Evolutionary conservation across 352 stramenopile genomes (phyloP), one percentile per base, ranked within the genome.

Genomic region (Globisporangium barbulae): DNA sequence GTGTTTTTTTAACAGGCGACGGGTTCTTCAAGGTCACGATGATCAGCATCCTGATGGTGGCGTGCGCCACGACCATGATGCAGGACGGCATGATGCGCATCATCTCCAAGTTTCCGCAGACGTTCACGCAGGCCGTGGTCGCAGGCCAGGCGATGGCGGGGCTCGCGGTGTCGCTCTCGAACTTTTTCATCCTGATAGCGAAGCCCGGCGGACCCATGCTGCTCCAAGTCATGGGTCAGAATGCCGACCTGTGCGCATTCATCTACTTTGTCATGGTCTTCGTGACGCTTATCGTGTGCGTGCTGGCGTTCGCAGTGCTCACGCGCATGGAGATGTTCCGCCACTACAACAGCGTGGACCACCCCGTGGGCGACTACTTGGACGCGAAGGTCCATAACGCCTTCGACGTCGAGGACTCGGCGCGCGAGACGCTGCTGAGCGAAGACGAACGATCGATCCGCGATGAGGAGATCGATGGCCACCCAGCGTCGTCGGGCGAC

Each of bases 181-280:
- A 88, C 31, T 88, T 91, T 37, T 54, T 87, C 47, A 91, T 94
- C 53, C 35, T 88, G 21, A 85, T 71, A 56, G 75, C 72, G 3
- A 73, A 78, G n/a, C 59, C 73, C 30, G 41, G 64, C 9, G 50
- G 35, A 7, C 22, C 53, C 3, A 17, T 44, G 41, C 59, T 74
- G 31, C 67, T 69, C 28, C 48, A 57, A 8, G 68, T 31, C 44
- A 72, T 80, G 57, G 52, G 59, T 0, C 56, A 62, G 0, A 78
- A 89, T 59, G 71, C 75, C 0, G 83, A 92, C 39, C 42, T 90
- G 53, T 85, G 74, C 52, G 85, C 81, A 3, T 91, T 93, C 63
- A 63, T 88, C 56, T 94, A 94, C 69, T 94, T 94, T 33, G 70
- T 84, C 28, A 76, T 89, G 49, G 83, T 87, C 22, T 91, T 92